Percentiles rank a stretch among this genome's conserved stretches.
Evolutionary conservation across 148 eudicot genomes (phyloP).

Genomic region (Chenopodium berlandieri): DNA sequence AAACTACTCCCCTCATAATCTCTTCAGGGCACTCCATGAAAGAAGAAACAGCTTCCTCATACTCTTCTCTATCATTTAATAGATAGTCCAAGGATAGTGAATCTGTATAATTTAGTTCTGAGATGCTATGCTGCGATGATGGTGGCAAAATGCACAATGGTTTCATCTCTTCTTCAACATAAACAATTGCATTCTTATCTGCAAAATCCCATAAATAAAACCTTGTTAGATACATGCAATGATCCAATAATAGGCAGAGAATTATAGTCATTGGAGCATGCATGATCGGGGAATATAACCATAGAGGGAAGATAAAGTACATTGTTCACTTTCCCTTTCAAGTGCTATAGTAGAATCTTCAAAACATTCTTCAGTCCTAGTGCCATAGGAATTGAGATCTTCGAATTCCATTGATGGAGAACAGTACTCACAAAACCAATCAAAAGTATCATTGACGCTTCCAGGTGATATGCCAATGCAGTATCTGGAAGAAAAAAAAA

Average conservation of each 20-base stretch:
- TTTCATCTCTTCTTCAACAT: neutral
- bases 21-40: constrained; percentile 14
- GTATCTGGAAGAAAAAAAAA: constrained; percentile 8
- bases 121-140: neutral
- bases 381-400: neutral
- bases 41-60: neutral
- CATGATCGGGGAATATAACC: neutral
- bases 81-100: neutral
- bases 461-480: constrained; percentile 18
- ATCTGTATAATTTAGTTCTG: constrained; percentile 1
- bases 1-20: constrained; percentile 1
- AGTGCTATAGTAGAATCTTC: constrained; percentile 7
- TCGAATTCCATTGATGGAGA: neutral
- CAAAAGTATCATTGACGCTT: neutral
- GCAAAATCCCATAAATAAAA: neutral
- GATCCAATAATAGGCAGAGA: neutral
- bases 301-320: neutral
- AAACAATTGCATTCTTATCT: neutral
- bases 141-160: neutral
- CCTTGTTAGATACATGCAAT: neutral
- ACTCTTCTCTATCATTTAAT: neutral
- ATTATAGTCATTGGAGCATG: neutral
- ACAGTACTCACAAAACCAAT: constrained; percentile 24
- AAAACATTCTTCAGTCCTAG: constrained; percentile 7
- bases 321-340: neutral